Conservation (phyloP, 805 yeast genomes). For the Kodamaea fukazawae region DNA sequence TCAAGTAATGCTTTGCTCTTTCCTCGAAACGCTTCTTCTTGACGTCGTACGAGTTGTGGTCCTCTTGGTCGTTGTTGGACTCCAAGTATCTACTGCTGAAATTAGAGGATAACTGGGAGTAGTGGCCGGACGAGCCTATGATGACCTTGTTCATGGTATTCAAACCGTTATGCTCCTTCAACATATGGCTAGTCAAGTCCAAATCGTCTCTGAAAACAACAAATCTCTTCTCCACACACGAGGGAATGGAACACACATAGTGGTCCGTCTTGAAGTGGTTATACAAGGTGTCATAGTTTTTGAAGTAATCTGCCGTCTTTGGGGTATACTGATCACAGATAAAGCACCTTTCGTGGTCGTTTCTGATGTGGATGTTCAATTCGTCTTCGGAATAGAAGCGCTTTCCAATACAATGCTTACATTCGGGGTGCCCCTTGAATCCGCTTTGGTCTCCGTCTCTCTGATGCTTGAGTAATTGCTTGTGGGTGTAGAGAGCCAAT, state of each 20-base stretch:
- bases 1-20: constrained; percentile 76
- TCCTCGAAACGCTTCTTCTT: constrained; percentile 71
- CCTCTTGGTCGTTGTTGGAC: constrained; percentile 23
- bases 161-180: constrained; percentile 71
- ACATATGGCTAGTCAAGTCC: constrained; percentile 84
- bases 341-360: constrained; percentile 83
- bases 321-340: constrained; percentile 79
- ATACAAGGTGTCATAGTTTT: constrained; percentile 70
- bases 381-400: constrained; percentile 90
- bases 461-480: constrained; percentile 68
- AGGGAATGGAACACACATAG: constrained; percentile 69
- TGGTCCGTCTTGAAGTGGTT: constrained; percentile 74
- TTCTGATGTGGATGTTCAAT: constrained; percentile 74
- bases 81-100: constrained; percentile 30
- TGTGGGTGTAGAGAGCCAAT: constrained; percentile 55
- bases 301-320: constrained; percentile 58
- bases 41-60: constrained; percentile 42
- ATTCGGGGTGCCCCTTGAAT: constrained; percentile 84
- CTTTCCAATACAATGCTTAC: constrained; percentile 72
- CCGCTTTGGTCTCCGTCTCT: constrained; percentile 70
- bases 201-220: constrained; percentile 87
- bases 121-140: constrained; percentile 37
- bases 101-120: constrained; percentile 64
- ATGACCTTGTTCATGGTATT: constrained; percentile 39
- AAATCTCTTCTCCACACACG: constrained; percentile 84